A percentile compares a stretch with the other conserved stretches of the same genome.
These are phyloP conservation scores for Cryptococcus depauperatus DNA, from an alignment of 1,284 basidiomycete species.

Conservation along the genomic window DNA sequence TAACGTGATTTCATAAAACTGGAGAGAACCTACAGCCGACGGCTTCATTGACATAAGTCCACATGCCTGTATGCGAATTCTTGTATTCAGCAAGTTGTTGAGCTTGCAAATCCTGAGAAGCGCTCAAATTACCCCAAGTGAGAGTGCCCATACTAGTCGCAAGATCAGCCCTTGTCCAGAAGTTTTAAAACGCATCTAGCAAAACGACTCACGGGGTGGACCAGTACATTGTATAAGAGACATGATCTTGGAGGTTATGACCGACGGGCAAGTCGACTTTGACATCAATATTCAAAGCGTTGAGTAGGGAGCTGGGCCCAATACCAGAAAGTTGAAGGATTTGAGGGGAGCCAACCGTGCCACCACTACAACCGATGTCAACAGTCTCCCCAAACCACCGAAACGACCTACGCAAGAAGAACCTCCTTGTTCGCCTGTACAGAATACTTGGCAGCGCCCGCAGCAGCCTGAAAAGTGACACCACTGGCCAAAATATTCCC, in stretches of 20 bases:
- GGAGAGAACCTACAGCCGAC: conserved; percentile 30
- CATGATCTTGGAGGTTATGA: conserved; percentile 65
- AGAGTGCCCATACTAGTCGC: conserved; percentile 16
- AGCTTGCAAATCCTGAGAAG: conserved; percentile 19
- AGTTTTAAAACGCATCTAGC: background rate
- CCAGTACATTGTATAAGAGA: conserved; percentile 45
- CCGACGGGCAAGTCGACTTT: conserved; percentile 60
- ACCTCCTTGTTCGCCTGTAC: conserved; percentile 51
- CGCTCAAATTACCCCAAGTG: conserved; percentile 37
- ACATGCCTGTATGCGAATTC: conserved; percentile 29
- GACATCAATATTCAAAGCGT: conserved; percentile 49
- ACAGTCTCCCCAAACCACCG: background rate
- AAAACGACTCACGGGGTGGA: conserved; percentile 23
- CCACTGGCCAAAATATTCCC: conserved; percentile 52
- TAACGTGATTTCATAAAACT: background rate
- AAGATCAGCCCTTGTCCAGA: background rate
- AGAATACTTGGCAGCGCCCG: conserved; percentile 42
- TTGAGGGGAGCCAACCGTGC: conserved; percentile 58
- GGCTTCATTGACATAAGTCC: conserved; percentile 45
- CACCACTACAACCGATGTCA: conserved; percentile 42
- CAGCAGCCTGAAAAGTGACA: conserved; percentile 51
- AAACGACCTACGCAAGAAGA: conserved; percentile 38
- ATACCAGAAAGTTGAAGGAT: conserved; percentile 64
- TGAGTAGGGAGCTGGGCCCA: conserved; percentile 55
- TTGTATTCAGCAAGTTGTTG: conserved; percentile 27